Percentiles rank a stretch among this genome's conserved stretches.
phyloP scores from a whole-genome alignment of 2,329 filamentous ascomycete genomes.

The Phoma sp. region DNA sequence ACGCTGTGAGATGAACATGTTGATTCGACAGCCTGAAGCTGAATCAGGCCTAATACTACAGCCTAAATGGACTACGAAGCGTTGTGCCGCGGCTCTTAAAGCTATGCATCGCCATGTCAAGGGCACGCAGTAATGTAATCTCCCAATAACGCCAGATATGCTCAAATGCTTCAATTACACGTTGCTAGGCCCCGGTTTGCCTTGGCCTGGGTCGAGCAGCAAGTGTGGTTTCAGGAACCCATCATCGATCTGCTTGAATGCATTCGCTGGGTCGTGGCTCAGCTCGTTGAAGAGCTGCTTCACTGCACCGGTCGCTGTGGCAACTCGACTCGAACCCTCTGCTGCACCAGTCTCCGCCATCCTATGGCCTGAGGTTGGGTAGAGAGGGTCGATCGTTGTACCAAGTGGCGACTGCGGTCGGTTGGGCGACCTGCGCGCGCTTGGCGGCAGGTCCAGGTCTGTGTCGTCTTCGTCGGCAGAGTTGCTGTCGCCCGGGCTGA shows the following conservation, averaged over 20 bases:
- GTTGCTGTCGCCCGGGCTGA: conserved; percentile 57
- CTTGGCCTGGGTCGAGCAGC: conserved; percentile 71
- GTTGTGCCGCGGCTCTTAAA: conserved; percentile 5
- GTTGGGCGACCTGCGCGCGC: conserved; percentile 57
- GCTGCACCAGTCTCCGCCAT: conserved; percentile 22
- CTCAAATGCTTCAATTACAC: conserved; percentile 32
- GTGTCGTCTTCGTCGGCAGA: conserved; percentile 60
- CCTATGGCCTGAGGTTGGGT: conserved; percentile 51
- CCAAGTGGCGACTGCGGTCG: conserved; percentile 42
- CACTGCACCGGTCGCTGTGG: conserved; percentile 79
- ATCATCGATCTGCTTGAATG: conserved; percentile 93
- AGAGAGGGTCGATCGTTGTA: conserved; percentile 35
- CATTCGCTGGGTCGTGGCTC: conserved; percentile 84
- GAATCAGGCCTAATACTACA: conserved; percentile 4
- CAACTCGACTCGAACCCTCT: conserved; percentile 40
- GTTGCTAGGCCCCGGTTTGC: conserved; percentile 43
- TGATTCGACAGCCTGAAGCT: conserved; percentile 1
- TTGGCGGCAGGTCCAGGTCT: conserved; percentile 68
- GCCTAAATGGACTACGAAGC: conserved; percentile 7
- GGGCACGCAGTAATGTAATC: neutral
- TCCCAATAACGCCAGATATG: conserved; percentile 31
- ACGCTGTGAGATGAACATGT: neutral
- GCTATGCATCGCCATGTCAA: neutral
- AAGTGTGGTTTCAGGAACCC: conserved; percentile 94
- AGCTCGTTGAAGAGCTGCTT: conserved; percentile 79